These are phyloP conservation scores for Fragaria vesca DNA, from an alignment of 306 rosid species.

Conservation along the genomic window DNA sequence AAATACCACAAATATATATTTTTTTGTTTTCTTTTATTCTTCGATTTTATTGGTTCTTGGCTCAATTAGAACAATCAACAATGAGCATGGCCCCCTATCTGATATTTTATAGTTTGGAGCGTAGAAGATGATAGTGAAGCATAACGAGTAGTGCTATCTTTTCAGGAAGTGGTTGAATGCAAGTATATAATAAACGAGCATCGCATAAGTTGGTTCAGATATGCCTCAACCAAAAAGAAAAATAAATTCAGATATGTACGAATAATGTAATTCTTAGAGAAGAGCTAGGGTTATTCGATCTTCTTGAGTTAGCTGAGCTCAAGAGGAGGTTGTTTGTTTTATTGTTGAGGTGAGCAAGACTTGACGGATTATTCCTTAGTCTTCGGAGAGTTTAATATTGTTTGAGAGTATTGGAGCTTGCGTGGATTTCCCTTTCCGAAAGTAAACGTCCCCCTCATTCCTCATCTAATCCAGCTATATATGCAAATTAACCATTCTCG, in stretches of 20 bases:
- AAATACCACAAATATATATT: no score
- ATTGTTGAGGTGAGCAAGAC: not conserved
- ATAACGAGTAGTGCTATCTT: not conserved
- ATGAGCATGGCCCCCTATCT: not conserved
- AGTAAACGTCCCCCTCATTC: constrained; percentile 38
- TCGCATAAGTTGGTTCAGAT: not conserved
- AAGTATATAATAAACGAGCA: not conserved
- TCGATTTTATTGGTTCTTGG: no score
- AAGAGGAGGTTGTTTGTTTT: not conserved
- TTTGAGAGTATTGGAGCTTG: constrained; percentile 16
- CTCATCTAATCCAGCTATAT: constrained; percentile 35
- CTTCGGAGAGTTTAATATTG: constrained; percentile 2
- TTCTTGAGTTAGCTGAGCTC: not conserved
- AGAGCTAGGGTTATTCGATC: not conserved
- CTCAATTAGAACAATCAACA: no score
- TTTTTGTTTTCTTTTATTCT: no score
- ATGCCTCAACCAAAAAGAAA: not conserved
- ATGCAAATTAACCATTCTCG: not conserved
- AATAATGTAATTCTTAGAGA: not conserved
- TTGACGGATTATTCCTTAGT: constrained; percentile 21
- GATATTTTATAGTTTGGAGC: not conserved
- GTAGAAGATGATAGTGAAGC: not conserved
- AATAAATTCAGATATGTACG: not conserved
- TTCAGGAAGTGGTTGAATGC: not conserved
- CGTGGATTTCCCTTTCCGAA: constrained; percentile 24